Conservation (phyloP, 140 eudicot genomes). For the Cichorium intybus region DNA sequence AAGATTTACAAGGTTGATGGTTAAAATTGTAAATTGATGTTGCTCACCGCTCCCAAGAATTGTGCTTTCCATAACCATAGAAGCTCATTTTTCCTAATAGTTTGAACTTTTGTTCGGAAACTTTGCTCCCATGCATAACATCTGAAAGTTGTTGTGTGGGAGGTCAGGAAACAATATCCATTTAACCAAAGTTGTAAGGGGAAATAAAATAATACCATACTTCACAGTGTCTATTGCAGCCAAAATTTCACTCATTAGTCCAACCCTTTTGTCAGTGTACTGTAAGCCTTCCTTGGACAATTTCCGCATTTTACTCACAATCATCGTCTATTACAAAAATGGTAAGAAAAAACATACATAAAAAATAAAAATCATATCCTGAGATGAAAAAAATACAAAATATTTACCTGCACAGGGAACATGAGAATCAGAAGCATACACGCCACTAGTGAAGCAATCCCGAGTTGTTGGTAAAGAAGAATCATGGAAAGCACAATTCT, state of each 20-base stretch:
- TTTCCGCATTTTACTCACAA: constrained; percentile 83
- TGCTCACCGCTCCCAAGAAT: constrained; percentile 76
- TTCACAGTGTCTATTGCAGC: constrained; percentile 95
- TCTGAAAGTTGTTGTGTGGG: constrained; percentile 43
- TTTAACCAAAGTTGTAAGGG: neutral
- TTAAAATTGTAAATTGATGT: too few species aligned
- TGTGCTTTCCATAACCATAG: constrained; percentile 87
- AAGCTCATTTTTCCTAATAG: constrained; percentile 70
- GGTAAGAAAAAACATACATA: constrained; percentile 24
- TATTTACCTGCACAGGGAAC: constrained; percentile 94
- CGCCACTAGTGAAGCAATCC: constrained; percentile 85
- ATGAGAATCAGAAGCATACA: constrained; percentile 64
- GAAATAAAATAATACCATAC: constrained; percentile 41
- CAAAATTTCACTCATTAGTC: constrained; percentile 87
- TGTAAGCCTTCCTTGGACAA: constrained; percentile 85
- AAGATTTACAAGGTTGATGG: too few species aligned
- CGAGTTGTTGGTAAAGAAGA: constrained; percentile 86
- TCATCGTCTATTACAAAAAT: constrained; percentile 50
- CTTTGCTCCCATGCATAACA: constrained; percentile 99
- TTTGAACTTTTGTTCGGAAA: constrained; percentile 71
- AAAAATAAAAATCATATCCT: neutral
- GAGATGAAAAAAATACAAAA: too few species aligned
- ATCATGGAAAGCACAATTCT: constrained; percentile 77
- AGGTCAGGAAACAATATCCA: neutral
- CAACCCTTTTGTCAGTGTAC: constrained; percentile 96